Evolutionary conservation across 495 filamentous ascomycete species (phyloP).

Genomic region (Aspergillus campestris): DNA sequence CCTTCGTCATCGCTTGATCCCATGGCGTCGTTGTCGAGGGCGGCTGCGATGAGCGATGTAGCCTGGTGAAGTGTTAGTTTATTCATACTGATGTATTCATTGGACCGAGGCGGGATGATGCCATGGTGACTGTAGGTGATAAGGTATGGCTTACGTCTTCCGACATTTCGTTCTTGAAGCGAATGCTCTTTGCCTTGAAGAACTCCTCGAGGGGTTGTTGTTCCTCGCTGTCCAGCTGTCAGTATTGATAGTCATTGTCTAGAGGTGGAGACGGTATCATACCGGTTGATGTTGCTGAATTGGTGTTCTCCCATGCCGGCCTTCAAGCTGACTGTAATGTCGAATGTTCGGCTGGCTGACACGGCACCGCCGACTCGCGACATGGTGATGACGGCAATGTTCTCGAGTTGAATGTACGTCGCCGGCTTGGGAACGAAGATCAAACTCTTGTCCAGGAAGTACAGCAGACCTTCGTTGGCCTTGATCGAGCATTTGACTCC

Average conservation of each 20-base stretch:
- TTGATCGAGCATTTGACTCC: slow-evolving; percentile 99
- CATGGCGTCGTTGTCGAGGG: slow-evolving; percentile 68
- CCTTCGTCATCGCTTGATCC: slow-evolving; percentile 76
- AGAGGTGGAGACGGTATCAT: slow-evolving; percentile 10
- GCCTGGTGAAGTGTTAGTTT: slow-evolving; percentile 22
- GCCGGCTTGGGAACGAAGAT: slow-evolving; percentile 99
- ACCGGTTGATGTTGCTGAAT: slow-evolving; percentile 98
- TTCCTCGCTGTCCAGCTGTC: slow-evolving; percentile 56
- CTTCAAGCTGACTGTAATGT: slow-evolving; percentile 89
- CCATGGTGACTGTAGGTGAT: background rate
- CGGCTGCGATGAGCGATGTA: slow-evolving; percentile 65
- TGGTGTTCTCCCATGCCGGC: slow-evolving; percentile 69
- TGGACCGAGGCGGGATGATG: slow-evolving; percentile 1
- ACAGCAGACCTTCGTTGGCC: slow-evolving; percentile 93
- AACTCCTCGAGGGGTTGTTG: slow-evolving; percentile 91
- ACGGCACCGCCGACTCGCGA: slow-evolving; percentile 91
- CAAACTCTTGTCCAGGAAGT: slow-evolving; percentile 95
- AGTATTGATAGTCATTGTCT: slow-evolving; percentile 5
- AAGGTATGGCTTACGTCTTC: slow-evolving; percentile 46
- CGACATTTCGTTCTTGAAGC: slow-evolving; percentile 93
- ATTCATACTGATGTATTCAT: slow-evolving; percentile 1
- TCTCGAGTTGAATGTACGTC: slow-evolving; percentile 90
- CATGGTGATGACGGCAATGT: slow-evolving; percentile 82
- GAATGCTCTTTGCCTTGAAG: slow-evolving; percentile 85
- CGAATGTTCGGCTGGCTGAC: slow-evolving; percentile 90